These are phyloP conservation scores for Yamadazyma taylorii DNA, from an alignment of 1,139 yeast genomes.

Conservation along the genomic window DNA sequence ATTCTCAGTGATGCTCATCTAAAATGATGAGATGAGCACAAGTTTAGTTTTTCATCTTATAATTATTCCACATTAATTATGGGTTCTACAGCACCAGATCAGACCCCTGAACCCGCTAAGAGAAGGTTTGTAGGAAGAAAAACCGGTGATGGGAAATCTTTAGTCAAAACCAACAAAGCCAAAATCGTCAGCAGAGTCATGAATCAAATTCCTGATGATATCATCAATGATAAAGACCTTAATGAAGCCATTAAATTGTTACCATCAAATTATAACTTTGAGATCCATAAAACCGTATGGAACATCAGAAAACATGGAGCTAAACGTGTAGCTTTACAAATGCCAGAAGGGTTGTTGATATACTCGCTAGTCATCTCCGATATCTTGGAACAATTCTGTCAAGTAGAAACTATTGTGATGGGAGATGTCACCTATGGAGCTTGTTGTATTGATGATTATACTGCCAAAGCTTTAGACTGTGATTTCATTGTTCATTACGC, in stretches of 20 bases:
- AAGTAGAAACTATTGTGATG: conserved; percentile 88
- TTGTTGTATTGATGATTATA: conserved; percentile 95
- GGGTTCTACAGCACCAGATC: not conserved
- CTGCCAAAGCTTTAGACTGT: conserved; percentile 90
- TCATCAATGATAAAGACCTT: conserved; percentile 72
- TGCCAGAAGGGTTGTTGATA: conserved; percentile 95
- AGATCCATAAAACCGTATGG: conserved; percentile 94
- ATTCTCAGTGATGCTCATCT: not conserved
- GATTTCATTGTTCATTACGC: conserved; percentile 97
- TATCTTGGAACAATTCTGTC: conserved; percentile 87
- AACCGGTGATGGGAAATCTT: conserved; percentile 18
- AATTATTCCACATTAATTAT: no score
- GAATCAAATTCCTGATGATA: conserved; percentile 90
- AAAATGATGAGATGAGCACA: not conserved
- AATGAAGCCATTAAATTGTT: conserved; percentile 77
- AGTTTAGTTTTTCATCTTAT: no score
- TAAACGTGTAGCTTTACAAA: conserved; percentile 81
- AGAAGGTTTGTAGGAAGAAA: conserved; percentile 39
- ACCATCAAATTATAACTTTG: conserved; percentile 93
- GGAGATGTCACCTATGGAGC: conserved; percentile 99
- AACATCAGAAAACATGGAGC: conserved; percentile 75
- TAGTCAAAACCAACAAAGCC: conserved; percentile 28
- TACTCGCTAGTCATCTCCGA: conserved; percentile 87
- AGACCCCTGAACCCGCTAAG: conserved; percentile 15
- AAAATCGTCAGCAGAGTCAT: conserved; percentile 57